phyloP scores from a whole-genome alignment of 2,329 filamentous ascomycete genomes.

The Cladophialophora immunda region DNA sequence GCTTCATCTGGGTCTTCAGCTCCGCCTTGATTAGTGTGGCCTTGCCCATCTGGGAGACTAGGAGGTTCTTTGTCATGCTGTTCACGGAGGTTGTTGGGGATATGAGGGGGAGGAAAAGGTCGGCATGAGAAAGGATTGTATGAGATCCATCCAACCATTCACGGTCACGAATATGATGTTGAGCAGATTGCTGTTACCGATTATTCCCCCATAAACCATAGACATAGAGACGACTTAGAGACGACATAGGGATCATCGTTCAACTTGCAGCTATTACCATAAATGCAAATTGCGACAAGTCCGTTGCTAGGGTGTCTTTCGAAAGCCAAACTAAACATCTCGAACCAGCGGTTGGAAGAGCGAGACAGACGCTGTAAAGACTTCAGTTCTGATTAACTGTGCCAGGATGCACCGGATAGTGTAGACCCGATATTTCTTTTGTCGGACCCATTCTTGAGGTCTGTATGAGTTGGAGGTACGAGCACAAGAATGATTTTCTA shows the following conservation, averaged over 20 bases:
- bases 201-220: not conserved
- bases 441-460: not conserved
- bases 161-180: not conserved
- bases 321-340: not conserved
- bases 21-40: constrained; percentile 51
- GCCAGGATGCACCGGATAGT: not conserved
- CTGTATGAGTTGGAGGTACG: no score
- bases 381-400: not conserved
- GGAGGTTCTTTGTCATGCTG: constrained; percentile 42
- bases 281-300: not conserved
- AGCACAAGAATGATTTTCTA: no score
- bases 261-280: not conserved
- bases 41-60: constrained; percentile 54
- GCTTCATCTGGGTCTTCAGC: constrained; percentile 72
- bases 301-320: not conserved
- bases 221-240: not conserved
- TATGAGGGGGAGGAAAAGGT: constrained; percentile 14
- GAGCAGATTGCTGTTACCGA: not conserved
- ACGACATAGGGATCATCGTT: not conserved
- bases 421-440: not conserved
- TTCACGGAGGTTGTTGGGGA: constrained; percentile 22
- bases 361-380: not conserved
- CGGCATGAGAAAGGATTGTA: not conserved
- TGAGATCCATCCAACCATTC: not conserved
- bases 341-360: not conserved